Evolutionary conservation across 2,329 filamentous ascomycete genomes (phyloP), one percentile per base, ranked within the genome.

Genomic region (Colletotrichum viniferum): DNA sequence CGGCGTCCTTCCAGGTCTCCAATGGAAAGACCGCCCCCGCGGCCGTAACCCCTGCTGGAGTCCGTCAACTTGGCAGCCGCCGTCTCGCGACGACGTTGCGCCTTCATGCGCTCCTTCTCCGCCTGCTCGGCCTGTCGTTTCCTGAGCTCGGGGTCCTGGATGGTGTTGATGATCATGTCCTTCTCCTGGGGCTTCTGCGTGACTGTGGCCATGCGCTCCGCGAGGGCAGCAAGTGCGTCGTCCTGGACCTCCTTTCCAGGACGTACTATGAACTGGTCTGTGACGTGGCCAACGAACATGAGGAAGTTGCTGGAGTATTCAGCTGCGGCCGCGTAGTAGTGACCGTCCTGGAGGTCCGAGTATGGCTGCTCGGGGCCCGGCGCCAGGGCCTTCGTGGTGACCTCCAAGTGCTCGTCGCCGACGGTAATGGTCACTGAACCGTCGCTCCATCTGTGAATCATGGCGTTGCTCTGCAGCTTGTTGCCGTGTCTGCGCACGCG

Each of bases 381-480:
- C 3, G 93, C 94, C 63, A 96, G 90, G 28, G 88, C 85, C 84
- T 95, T 95, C 79, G 90, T 92, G 77, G 92, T 89, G 61, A 96
- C 89, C 80, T 95, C 93, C 86, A 93, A 96, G 80, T 96, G 94
- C 77, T 93, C 92, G 74, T 91, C 92, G 16, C 94, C 94, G 28
- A 96, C 88, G n/a, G 93, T 91, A 28, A 96, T 86, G 13, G 94
- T 96, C 18, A 95, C 86, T 5, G 93, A 95, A 32, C 94, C 94
- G 80, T 96, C 94, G 76, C 92, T 95, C 94, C 94, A 96, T 78
- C 91, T 90, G 81, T 95, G 91, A 34, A 96, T 86, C 77, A 93
- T 90, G 4, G 94, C 91, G 81, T 96, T 96, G 81, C 94, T 96
- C 81, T 94, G 91, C 14, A 96, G 87, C 76, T 92, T 86, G n/a